phyloP scores from a whole-genome alignment of 2,329 filamentous ascomycete genomes.

The Simplicillium aogashimaense region DNA sequence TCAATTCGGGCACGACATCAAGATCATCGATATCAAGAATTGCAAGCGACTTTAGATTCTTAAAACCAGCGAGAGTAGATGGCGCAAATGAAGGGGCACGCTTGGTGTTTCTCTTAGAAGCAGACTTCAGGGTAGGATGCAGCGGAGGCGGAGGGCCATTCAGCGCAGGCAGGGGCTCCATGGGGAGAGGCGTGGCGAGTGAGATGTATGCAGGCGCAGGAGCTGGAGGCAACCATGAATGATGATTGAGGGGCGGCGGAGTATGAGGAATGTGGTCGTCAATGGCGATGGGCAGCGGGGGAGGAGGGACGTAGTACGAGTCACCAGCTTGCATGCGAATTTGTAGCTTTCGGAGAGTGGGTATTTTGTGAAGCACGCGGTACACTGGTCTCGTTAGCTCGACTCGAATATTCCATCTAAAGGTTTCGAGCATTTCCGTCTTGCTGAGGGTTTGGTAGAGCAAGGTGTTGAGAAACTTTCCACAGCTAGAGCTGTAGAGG shows the following conservation, averaged over 20 bases:
- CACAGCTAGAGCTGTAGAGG: constrained; percentile 43
- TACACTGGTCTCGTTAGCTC: constrained; percentile 51
- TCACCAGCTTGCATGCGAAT: constrained; percentile 48
- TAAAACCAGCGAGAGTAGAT: constrained; percentile 48
- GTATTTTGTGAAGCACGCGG: constrained; percentile 42
- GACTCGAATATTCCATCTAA: constrained; percentile 55
- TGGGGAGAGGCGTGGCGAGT: constrained; percentile 4
- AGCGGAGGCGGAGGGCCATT: constrained; percentile 9
- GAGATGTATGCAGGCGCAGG: constrained; percentile 13
- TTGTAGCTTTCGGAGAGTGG: constrained; percentile 41
- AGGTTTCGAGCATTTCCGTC: constrained; percentile 43
- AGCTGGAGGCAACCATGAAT: constrained; percentile 15
- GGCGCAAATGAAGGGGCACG: constrained; percentile 18
- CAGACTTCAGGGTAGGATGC: constrained; percentile 25
- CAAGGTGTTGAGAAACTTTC: constrained; percentile 55
- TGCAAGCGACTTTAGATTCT: constrained; percentile 38
- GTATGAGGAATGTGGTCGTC: constrained; percentile 2
- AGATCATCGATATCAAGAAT: constrained; percentile 52
- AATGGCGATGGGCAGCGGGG: constrained; percentile 23
- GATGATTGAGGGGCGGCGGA: constrained; percentile 2
- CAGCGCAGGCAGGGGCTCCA: constrained; percentile 3
- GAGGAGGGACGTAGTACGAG: constrained; percentile 42
- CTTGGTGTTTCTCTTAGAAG: constrained; percentile 23
- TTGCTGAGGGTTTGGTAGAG: constrained; percentile 46
- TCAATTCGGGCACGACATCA: constrained; percentile 45